Evolutionary conservation across 306 rosid genomes (phyloP), one percentile per base, ranked within the genome.

Genomic region (Sicyos baderoa): DNA sequence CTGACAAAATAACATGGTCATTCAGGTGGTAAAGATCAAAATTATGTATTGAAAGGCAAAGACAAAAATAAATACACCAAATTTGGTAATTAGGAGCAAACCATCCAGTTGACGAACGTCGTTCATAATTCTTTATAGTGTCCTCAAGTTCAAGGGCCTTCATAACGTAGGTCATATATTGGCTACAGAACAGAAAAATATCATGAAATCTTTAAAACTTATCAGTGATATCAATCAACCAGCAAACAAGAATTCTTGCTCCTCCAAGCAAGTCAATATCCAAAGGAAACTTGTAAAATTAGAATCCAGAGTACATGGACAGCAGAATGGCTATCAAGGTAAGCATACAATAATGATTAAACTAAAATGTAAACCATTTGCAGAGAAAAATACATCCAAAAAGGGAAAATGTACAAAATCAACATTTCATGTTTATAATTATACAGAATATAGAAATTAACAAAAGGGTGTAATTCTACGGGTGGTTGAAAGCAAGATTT

Each of bases 71-170:
- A 50, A 51, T 25, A 3, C 73, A 78, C 53, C 59, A 23, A 19
- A 68, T 54, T 32, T 32, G 4, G 37, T 65, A 70, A 73, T 54
- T 61, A 29, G 76, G 64, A 75, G 82, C 87, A 82, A 60, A 91
- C 98, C 98, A 93, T 88, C 97, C 98, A 63, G 90, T 86, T 63
- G 93, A 82, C 75, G 52, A 68, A 62, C 94, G 82, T 16, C 85
- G 80, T 79, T 89, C 97, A 37, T 86, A 88, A 75, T 89, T 93
- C 84, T 81, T 89, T 44, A 84, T 73, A 1, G 82, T 81, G 70
- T 93, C 98, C 77, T 93, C 98, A 71, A 89, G 83, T 80, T 86
- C 88, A 77, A 93, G 89, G 79, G 98, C 98, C 77, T 86, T 85
- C 66, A 81, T 69, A 66, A 93, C 88, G 22, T 83, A 93, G 42